These are phyloP conservation scores for Malus hybrid DNA, from an alignment of 331 rosid species.

Conservation along the genomic window DNA sequence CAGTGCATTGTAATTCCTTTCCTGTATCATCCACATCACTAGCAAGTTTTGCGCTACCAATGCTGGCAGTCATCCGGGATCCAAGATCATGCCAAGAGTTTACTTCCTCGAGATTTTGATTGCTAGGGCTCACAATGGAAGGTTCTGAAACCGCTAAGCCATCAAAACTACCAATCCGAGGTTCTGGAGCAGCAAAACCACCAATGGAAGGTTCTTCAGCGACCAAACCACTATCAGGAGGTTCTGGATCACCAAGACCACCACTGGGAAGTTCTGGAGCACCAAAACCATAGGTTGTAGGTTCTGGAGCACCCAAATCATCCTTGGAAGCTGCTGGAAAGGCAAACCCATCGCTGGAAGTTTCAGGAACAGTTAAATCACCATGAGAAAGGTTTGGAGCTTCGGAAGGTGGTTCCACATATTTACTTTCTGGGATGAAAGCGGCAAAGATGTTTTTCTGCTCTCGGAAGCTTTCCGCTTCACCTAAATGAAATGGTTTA, in stretches of 20 bases:
- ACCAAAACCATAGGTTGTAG: constrained; percentile 18
- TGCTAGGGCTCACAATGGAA: constrained; percentile 42
- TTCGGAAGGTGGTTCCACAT: constrained; percentile 29
- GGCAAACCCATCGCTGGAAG: constrained; percentile 17
- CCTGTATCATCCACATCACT: constrained; percentile 64
- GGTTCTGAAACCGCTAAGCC: constrained; percentile 26
- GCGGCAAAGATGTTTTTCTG: constrained; percentile 56
- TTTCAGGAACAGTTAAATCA: constrained; percentile 25
- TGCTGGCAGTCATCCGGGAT: constrained; percentile 90
- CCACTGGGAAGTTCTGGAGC: constrained; percentile 31
- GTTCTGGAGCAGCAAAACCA: constrained; percentile 25
- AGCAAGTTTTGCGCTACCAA: constrained; percentile 71
- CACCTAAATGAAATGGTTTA: constrained; percentile 55
- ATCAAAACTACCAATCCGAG: constrained; percentile 18
- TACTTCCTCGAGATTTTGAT: constrained; percentile 67
- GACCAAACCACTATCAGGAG: constrained; percentile 14
- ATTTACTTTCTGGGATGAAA: constrained; percentile 58
- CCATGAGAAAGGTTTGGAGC: constrained; percentile 25
- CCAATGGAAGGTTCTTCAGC: constrained; percentile 11
- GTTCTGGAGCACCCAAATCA: constrained; percentile 9
- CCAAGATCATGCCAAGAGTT: constrained; percentile 67
- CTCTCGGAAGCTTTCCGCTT: constrained; percentile 49
- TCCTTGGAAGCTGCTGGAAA: constrained; percentile 24
- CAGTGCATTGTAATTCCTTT: constrained; percentile 90
- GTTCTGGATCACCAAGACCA: constrained; percentile 11